Conservation (phyloP, 2,329 filamentous ascomycete species). For the Cordyceps cateniannulata region DNA sequence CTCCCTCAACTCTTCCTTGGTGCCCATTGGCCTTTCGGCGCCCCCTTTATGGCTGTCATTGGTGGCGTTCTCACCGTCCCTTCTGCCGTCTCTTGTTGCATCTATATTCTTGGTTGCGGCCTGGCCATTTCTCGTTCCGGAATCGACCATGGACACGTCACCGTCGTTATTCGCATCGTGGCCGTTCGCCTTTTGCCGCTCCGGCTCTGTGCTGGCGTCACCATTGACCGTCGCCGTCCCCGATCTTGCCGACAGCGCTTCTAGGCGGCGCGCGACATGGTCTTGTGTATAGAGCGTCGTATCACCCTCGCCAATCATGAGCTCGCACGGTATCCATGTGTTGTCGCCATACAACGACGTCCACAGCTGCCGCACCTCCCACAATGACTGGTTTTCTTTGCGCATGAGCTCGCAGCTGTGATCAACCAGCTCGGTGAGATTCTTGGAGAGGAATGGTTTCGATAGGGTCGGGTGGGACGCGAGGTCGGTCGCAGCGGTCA, state of each 20-base stretch:
- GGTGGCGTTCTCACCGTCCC: background rate
- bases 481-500: slow-evolving; percentile 69
- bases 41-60: background rate
- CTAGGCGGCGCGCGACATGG: slow-evolving; percentile 32
- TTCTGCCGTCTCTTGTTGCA: slow-evolving; percentile 16
- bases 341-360: slow-evolving; percentile 70
- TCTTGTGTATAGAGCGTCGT: slow-evolving; percentile 47
- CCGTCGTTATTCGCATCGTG: slow-evolving; percentile 17
- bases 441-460: slow-evolving; percentile 66
- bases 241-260: slow-evolving; percentile 24
- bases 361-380: slow-evolving; percentile 67
- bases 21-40: slow-evolving; percentile 3
- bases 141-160: slow-evolving; percentile 28
- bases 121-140: slow-evolving; percentile 14
- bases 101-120: slow-evolving; percentile 15
- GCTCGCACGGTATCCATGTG: slow-evolving; percentile 56
- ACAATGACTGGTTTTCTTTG: slow-evolving; percentile 66
- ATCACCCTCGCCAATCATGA: slow-evolving; percentile 51
- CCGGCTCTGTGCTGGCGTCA: slow-evolving; percentile 8
- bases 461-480: slow-evolving; percentile 68
- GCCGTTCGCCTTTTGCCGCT: slow-evolving; percentile 6
- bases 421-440: slow-evolving; percentile 62
- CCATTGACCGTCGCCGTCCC: slow-evolving; percentile 17
- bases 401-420: slow-evolving; percentile 67
- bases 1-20: background rate